Evolutionary conservation across 371 early-diverging fungal species (phyloP).

Genomic region (Zancudomyces culisetae): DNA sequence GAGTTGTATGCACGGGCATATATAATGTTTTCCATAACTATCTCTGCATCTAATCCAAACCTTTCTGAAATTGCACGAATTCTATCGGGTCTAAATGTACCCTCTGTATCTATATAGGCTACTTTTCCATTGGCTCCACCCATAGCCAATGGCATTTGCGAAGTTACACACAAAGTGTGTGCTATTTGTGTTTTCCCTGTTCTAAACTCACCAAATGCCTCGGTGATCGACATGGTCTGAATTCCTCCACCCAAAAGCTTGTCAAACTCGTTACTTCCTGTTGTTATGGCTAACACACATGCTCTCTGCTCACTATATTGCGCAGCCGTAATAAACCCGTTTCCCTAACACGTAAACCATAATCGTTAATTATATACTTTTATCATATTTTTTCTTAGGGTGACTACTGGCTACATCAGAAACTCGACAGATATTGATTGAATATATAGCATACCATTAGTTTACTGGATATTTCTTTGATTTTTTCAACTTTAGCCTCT

Average conservation of each 20-base stretch:
- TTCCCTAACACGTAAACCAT: neutral
- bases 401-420: too few relatives aligned
- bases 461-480: conserved; percentile 51
- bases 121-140: conserved; percentile 50
- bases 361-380: neutral
- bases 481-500: conserved; percentile 77
- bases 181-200: conserved; percentile 69
- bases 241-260: conserved; percentile 77
- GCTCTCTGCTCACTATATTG: conserved; percentile 57
- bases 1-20: conserved; percentile 64
- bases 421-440: too few relatives aligned
- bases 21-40: conserved; percentile 42
- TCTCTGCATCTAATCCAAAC: conserved; percentile 44
- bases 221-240: conserved; percentile 78
- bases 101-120: conserved; percentile 73
- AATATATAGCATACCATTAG: conserved; percentile 14
- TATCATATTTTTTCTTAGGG: too few relatives aligned
- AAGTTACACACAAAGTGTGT: conserved; percentile 56
- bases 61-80: conserved; percentile 52
- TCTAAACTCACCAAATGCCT: conserved; percentile 60
- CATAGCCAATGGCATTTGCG: conserved; percentile 37
- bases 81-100: conserved; percentile 57
- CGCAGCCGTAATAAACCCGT: conserved; percentile 50
- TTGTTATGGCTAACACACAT: conserved; percentile 63
- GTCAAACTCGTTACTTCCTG: conserved; percentile 82